Base-by-base conservation (phyloP, 228 moss, liverwort and hornwort genomes). In the Sphagnum fallax region DNA sequence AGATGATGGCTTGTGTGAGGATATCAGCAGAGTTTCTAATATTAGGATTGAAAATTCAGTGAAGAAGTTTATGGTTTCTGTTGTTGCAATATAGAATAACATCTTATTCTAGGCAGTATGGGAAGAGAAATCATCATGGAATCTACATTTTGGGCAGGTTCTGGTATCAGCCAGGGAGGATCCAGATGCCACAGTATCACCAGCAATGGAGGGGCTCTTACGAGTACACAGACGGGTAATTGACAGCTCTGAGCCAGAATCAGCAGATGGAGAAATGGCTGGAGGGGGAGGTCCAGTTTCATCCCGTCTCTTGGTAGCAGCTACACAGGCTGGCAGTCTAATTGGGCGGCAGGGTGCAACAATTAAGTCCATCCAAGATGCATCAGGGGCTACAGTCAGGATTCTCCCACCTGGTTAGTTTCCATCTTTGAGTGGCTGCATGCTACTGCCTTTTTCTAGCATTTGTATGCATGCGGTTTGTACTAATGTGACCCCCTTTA, bases 311-410 rank as follows among this genome's bases (percentile, higher is more conserved):
- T 72, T 98, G 67, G 98, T 98, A 69, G 98, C 98, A 71, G 98
- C 98, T 6, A 98, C 98, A 62, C 98, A 98, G 82, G 98, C 98
- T 74, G 98, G 98, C 50, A 98, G 98, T 77, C 89, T 98, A 11
- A 98, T 98, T 78, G 98, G 98, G 67, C 83, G 98, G 32, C 94
- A 94, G 81, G 98, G 98, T 73, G 92, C 98, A 49, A 98, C 98
- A 18, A 98, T 98, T 50, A 98, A 98, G 69, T 92, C 98, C 48
- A 98, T 98, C 67, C 98, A 98, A 84, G 98, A 98, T 82, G 75
- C 87, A 6, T 94, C 98, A 48, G 92, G 90, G 70, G 94, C 94
- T 62, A 92, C 89, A 50, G 98, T 98, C 59, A 94, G 98, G 52
- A 94, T 98, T 67, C 78, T 98, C 70, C 94, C 98, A 72, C 90